Evolutionary conservation across 257 asterid species (phyloP).

Genomic region (Marsdenia floribunda): DNA sequence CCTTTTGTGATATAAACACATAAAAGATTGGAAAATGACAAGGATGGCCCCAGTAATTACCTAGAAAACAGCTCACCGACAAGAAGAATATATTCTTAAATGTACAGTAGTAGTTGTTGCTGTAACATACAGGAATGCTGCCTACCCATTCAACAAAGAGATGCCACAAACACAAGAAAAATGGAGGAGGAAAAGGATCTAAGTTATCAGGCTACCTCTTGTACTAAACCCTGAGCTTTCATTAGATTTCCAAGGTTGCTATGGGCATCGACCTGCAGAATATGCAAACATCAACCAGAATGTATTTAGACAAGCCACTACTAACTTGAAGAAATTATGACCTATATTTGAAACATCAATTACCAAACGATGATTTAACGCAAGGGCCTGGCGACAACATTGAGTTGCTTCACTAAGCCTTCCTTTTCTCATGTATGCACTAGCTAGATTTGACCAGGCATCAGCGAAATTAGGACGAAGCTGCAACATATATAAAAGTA

Average conservation of each 20-base stretch:
- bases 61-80: background rate
- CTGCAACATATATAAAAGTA: conserved; percentile 41
- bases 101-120: background rate
- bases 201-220: conserved; percentile 53
- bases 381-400: conserved; percentile 99
- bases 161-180: background rate
- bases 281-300: conserved; percentile 14
- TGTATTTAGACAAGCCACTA: conserved; percentile 7
- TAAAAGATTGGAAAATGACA: background rate
- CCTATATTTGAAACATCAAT: background rate
- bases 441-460: conserved; percentile 98
- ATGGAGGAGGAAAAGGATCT: background rate
- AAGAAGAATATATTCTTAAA: background rate
- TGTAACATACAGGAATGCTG: background rate
- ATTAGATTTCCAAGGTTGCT: conserved; percentile 96
- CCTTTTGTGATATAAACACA: background rate
- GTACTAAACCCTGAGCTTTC: conserved; percentile 96
- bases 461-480: conserved; percentile 99
- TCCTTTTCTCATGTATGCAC: conserved; percentile 97
- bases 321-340: background rate
- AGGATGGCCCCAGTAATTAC: background rate
- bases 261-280: conserved; percentile 92
- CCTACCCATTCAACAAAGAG: background rate
- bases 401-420: conserved; percentile 93
- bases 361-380: conserved; percentile 87